phyloP scores from a whole-genome alignment of 805 yeast genomes.

The Cyberlindnera sargentensis region DNA sequence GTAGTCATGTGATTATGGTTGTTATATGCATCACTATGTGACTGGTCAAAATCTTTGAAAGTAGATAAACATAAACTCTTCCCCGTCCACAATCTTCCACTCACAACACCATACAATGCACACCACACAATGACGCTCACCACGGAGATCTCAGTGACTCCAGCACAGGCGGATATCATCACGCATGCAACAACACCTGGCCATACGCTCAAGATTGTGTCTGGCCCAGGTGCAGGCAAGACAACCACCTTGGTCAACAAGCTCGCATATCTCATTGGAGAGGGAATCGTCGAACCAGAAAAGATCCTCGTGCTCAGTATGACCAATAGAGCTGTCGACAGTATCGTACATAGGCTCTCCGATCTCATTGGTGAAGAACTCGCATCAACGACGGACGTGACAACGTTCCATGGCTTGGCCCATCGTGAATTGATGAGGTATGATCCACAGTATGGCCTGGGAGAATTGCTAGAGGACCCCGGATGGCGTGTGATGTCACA shows the following conservation, averaged over 20 bases:
- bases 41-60: too few relatives aligned
- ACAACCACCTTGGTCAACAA: constrained; percentile 52
- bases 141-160: constrained; percentile 28
- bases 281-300: constrained; percentile 35
- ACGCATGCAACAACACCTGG: constrained; percentile 31
- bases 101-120: too few relatives aligned
- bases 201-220: constrained; percentile 43
- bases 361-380: constrained; percentile 29
- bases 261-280: constrained; percentile 38
- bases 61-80: too few relatives aligned
- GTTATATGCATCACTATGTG: too few relatives aligned
- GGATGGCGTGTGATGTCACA: constrained; percentile 38
- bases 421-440: constrained; percentile 38
- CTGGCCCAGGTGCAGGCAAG: constrained; percentile 77
- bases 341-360: constrained; percentile 27
- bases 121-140: not conserved
- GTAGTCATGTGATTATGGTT: too few relatives aligned
- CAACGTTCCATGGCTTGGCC: constrained; percentile 63
- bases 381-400: constrained; percentile 29
- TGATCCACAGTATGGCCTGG: constrained; percentile 13
- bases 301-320: constrained; percentile 57
- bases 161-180: constrained; percentile 41
- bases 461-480: constrained; percentile 45
- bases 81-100: too few relatives aligned
- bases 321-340: constrained; percentile 63